Base-by-base conservation (phyloP, 441 rosid species). In the Pelargonium cotyledonis region DNA sequence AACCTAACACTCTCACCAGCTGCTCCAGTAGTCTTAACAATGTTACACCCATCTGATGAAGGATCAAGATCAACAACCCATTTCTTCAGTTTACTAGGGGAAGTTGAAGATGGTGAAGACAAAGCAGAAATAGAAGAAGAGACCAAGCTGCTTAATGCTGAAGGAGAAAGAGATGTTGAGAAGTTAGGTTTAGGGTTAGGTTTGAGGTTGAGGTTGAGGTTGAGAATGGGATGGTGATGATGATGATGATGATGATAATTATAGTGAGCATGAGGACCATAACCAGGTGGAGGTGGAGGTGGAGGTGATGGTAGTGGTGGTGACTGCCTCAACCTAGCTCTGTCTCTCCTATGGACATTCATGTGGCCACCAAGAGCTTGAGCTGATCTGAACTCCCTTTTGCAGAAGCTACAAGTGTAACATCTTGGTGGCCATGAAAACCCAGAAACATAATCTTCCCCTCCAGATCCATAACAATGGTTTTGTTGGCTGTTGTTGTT, bases 311-410 rank as follows among this genome's bases (percentile, higher is more conserved):
- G 72, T 41, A 87, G 81, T 4, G 85, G 82, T 60, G 80, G 79
- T 9, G 88, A 92, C 73, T 81, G 84, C 72, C 95, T 84, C 51
- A 93, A 75, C 73, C 95, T 87, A 10, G 97, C 98, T 60, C 97
- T 84, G 80, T 91, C 98, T 77, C 97, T 84, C 61, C 97, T 84
- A 67, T 91, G 96, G 65, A 88, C 92, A 73, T 93, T 93, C 98
- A 93, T 93, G 83, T 90, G 97, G n/a, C 98, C 96, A 14, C 97
- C 97, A 68, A 92, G 92, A 72, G 98, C 98, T 79, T 92, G 98
- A 76, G 98, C 97, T 43, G 97, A 90, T 80, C 88, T 85, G 69
- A 90, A 92, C 72, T 88, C 98, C 4, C 53, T 47, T 15, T 66
- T 66, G 55, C 68, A 67, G 60, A 67, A 67, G 62, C 67, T 72